A percentile compares a stretch with the other conserved stretches of the same genome.
Evolutionary conservation across 805 yeast species (phyloP).

Genomic region (Kodamaea laetipori): DNA sequence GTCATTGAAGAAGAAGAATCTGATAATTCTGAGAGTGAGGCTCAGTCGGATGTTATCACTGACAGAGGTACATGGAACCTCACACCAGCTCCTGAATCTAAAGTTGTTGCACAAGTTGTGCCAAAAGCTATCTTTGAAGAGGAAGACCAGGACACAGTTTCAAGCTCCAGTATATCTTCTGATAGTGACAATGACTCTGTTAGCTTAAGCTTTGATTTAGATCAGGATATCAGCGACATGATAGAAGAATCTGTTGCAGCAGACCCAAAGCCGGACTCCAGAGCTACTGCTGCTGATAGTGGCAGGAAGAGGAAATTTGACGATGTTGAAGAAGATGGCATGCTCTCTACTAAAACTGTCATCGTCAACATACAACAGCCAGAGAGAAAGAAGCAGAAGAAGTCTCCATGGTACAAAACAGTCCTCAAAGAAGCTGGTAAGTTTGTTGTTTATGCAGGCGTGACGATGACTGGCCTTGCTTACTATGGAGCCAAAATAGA

Average conservation of each 20-base stretch:
- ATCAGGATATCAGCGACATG: too few relatives aligned
- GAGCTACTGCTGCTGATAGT: too few relatives aligned
- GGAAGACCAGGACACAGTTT: not conserved
- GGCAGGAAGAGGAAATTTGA: conserved; percentile 9
- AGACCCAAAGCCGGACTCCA: not conserved
- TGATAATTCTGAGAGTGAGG: not conserved
- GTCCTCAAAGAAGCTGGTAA: conserved; percentile 10
- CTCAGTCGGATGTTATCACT: not conserved
- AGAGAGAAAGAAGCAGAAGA: conserved; percentile 2
- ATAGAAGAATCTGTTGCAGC: too few relatives aligned
- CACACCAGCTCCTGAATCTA: conserved; percentile 1
- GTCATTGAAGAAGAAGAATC: conserved; percentile 6
- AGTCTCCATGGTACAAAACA: conserved; percentile 2
- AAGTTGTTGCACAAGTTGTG: too few relatives aligned
- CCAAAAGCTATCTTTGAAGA: not conserved
- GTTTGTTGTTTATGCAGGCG: conserved; percentile 11
- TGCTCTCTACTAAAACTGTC: not conserved
- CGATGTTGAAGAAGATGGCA: conserved; percentile 2
- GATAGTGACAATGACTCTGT: not conserved
- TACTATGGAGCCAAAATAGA: conserved; percentile 11
- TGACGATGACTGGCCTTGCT: conserved; percentile 11
- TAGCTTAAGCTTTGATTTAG: not conserved
- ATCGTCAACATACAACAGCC: conserved; percentile 3
- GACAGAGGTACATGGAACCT: not conserved
- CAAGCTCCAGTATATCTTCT: not conserved